Evolutionary conservation across 352 stramenopile genomes (phyloP), one percentile per base, ranked within the genome.

Genomic region (Phytophthora crassamura): DNA sequence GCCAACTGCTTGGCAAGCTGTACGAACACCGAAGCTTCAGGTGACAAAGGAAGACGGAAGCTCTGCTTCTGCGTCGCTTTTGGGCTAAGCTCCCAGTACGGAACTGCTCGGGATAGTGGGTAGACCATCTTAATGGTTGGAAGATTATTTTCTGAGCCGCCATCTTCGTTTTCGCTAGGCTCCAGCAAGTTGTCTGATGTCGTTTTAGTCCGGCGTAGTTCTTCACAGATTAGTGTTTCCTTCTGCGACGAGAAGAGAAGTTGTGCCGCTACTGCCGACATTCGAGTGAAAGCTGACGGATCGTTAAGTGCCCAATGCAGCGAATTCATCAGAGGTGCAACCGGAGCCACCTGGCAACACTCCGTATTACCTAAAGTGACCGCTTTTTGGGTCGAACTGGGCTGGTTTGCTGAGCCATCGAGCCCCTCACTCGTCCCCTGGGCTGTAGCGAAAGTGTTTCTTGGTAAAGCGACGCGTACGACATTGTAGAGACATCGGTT

Each of bases 191-290:
- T 56, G n/a, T 49, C 48, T 22, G 53, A 5, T 4, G n/a, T 14
- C 9, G 58, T 70, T 30, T 56, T 61, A 7, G 78, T 76, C 22
- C 53, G 65, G 4, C 22, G 46, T 16, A 86, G 36, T 7, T 69
- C 56, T 58, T 77, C 64, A 9, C 57, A 38, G 28, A 84, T 63
- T 3, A 86, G 49, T 39, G 52, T 64, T 11, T 78, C 54, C 35
- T 84, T 86, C 43, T 86, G 78, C n/a, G 66, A 55, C 14, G 38
- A 64, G 34, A 84, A 84, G 0, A 86, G 59, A 36, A 81, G 25
- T 22, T 36, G 20, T 22, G 35, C 20, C 6, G 60, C 60, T 11
- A 80, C n/a, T 1, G 20, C 4, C 9, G 50, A 25, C 11, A 80
- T 49, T 11, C 28, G 15, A 14, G 22, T 34, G 32, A 80, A 74